These are phyloP conservation scores for Gillenia trifoliata DNA, from an alignment of 306 rosid species.

Conservation along the genomic window DNA sequence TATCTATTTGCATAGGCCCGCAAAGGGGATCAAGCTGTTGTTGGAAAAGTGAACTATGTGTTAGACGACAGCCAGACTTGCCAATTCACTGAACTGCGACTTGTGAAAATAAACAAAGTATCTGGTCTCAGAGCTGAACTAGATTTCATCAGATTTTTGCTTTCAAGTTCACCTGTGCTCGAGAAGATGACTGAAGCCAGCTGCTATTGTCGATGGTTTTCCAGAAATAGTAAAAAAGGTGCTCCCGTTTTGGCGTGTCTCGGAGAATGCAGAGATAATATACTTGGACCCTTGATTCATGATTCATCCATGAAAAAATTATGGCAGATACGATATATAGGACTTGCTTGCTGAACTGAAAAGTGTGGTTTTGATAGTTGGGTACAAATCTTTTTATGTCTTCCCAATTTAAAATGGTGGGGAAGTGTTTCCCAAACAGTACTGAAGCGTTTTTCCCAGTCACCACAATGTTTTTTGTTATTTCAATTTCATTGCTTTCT, in stretches of 20 bases:
- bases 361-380: background rate
- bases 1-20: conserved; percentile 31
- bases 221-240: conserved; percentile 41
- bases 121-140: conserved; percentile 37
- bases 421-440: too few species aligned
- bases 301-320: background rate
- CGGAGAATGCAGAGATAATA: conserved; percentile 40
- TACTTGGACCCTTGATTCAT: conserved; percentile 27
- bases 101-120: conserved; percentile 38
- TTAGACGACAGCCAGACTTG: conserved; percentile 22
- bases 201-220: conserved; percentile 15
- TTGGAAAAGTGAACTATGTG: conserved; percentile 2
- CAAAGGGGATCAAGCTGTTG: conserved; percentile 23
- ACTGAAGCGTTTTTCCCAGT: too few species aligned
- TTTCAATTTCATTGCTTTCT: too few species aligned
- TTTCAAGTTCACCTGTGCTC: conserved; percentile 40
- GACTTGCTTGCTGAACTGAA: background rate
- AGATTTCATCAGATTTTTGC: conserved; percentile 45
- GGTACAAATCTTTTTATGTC: background rate
- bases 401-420: too few species aligned
- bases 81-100: conserved; percentile 27
- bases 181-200: conserved; percentile 42
- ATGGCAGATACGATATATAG: background rate
- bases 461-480: too few species aligned
- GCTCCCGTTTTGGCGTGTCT: conserved; percentile 43